Percentiles rank a stretch among this genome's conserved stretches.
Conservation (phyloP, 495 filamentous ascomycete genomes). For the Penicillium fimorum region DNA sequence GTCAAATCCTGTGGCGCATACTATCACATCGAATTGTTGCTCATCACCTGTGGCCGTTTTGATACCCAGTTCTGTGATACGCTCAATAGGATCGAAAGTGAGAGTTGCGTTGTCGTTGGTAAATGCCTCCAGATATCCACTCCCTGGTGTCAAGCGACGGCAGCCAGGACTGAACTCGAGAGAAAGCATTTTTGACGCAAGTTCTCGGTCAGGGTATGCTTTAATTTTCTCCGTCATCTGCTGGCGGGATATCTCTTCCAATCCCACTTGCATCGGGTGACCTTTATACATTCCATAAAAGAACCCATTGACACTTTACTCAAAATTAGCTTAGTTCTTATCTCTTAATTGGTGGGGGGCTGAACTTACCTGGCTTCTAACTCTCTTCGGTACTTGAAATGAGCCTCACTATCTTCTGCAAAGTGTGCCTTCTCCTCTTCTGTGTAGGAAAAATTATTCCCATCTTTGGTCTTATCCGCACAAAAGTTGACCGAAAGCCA, state of each 20-base stretch:
- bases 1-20: constrained; percentile 52
- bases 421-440: constrained; percentile 33
- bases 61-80: constrained; percentile 50
- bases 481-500: constrained; percentile 15
- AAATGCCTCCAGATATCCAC: constrained; percentile 40
- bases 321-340: not conserved
- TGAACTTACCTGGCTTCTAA: constrained; percentile 14
- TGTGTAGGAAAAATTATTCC: constrained; percentile 37
- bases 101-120: constrained; percentile 45
- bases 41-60: constrained; percentile 21
- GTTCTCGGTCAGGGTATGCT: constrained; percentile 14
- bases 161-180: constrained; percentile 38
- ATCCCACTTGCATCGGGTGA: constrained; percentile 4
- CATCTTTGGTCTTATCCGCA: constrained; percentile 16
- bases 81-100: constrained; percentile 43
- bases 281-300: constrained; percentile 1
- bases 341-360: not conserved
- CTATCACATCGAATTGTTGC: constrained; percentile 44
- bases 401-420: constrained; percentile 9
- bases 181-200: constrained; percentile 42
- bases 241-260: not conserved
- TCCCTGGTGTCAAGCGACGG: constrained; percentile 41
- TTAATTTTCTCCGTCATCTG: constrained; percentile 38
- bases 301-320: constrained; percentile 8
- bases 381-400: constrained; percentile 16